A percentile compares a stretch with the other conserved stretches of the same genome.
phyloP scores from a whole-genome alignment of 176 grass and related monocot genomes.

The Oryza officinalis region DNA sequence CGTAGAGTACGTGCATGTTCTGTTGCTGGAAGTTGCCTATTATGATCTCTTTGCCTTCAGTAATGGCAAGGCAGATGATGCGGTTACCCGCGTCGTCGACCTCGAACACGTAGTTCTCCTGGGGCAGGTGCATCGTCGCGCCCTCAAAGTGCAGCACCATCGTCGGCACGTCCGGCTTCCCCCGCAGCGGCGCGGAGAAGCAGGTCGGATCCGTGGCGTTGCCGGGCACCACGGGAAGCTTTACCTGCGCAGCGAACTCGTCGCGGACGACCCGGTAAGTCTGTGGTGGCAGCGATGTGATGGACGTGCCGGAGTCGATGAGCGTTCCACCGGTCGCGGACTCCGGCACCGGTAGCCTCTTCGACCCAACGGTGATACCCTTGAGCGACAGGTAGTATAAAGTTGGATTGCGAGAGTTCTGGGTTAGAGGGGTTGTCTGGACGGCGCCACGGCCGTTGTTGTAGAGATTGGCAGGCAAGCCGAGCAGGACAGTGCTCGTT shows the following conservation, averaged over 20 bases:
- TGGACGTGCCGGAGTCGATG: conserved; percentile 52
- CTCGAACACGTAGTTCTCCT: conserved; percentile 58
- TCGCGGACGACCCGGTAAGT: conserved; percentile 36
- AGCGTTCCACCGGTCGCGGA: conserved; percentile 30
- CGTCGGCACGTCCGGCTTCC: conserved; percentile 35
- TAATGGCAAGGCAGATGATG: not conserved
- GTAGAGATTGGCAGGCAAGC: conserved; percentile 27
- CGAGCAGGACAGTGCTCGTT: conserved; percentile 38
- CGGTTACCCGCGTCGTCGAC: not conserved
- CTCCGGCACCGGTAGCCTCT: conserved; percentile 34
- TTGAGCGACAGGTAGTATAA: conserved; percentile 44
- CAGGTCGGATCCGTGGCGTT: conserved; percentile 40
- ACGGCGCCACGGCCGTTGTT: not conserved
- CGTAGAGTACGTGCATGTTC: conserved; percentile 62
- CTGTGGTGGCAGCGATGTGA: conserved; percentile 20
- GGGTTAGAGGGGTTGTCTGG: conserved; percentile 14
- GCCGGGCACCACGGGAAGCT: conserved; percentile 24
- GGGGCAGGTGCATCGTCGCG: conserved; percentile 50
- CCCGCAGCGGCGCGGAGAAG: conserved; percentile 28
- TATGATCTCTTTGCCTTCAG: not conserved
- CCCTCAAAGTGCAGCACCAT: conserved; percentile 58
- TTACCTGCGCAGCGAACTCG: conserved; percentile 38
- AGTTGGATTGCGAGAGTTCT: not conserved
- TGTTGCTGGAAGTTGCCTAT: conserved; percentile 78
- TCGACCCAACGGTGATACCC: conserved; percentile 51